Conservation (phyloP, 2,329 filamentous ascomycete genomes). For the Pyricularia sp. region DNA sequence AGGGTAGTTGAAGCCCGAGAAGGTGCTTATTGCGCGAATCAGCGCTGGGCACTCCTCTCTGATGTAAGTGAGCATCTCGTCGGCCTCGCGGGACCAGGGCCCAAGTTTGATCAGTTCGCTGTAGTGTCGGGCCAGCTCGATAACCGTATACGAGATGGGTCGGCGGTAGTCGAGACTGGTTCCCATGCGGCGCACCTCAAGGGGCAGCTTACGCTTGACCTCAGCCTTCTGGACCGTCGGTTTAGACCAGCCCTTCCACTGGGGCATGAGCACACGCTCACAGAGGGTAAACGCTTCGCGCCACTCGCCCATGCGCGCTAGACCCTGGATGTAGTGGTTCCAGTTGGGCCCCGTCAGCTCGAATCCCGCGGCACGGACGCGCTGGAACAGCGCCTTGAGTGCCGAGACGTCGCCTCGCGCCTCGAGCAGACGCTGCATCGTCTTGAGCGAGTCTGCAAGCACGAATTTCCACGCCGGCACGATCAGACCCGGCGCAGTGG, state of each 20-base stretch:
- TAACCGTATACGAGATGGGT: constrained; percentile 34
- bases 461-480: constrained; percentile 43
- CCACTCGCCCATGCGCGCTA: constrained; percentile 50
- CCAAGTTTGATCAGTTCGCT: constrained; percentile 36
- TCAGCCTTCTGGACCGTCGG: too few relatives aligned
- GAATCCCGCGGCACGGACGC: constrained; percentile 59
- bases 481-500: constrained; percentile 17
- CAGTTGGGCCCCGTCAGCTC: constrained; percentile 66
- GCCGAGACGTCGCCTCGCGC: constrained; percentile 30
- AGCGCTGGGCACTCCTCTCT: not conserved
- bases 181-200: constrained; percentile 29
- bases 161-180: constrained; percentile 26
- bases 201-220: constrained; percentile 19
- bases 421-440: constrained; percentile 36
- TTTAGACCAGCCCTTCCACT: constrained; percentile 63
- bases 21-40: not conserved
- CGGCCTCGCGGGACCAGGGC: constrained; percentile 37
- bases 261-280: constrained; percentile 68
- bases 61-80: constrained; percentile 20
- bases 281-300: constrained; percentile 64
- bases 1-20: not conserved
- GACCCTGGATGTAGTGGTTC: constrained; percentile 65
- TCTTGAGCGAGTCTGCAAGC: constrained; percentile 36
- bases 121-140: constrained; percentile 39
- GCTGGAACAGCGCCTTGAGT: constrained; percentile 40